Conservation (phyloP, 225 moss, liverwort and hornwort genomes). For the Antitrichia curtipendula region DNA sequence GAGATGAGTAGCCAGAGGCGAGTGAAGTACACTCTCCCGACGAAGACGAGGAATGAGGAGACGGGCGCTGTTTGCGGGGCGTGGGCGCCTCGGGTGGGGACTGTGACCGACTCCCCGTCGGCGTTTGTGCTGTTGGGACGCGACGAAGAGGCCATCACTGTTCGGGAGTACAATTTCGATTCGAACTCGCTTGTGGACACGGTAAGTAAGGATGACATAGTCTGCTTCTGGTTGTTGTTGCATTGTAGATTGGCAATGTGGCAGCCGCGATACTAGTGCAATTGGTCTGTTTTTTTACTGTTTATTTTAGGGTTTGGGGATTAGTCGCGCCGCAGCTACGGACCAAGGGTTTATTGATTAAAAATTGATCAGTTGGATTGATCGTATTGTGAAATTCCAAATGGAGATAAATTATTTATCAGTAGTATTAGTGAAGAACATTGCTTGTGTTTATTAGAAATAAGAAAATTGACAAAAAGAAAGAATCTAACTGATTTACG, state of each 20-base stretch:
- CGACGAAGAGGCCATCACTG: constrained; percentile 16
- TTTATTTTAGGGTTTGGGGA: not conserved
- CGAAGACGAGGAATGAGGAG: constrained; percentile 28
- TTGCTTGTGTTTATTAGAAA: too few species aligned
- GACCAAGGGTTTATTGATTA: not conserved
- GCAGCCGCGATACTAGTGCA: too few species aligned
- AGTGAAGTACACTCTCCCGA: not conserved
- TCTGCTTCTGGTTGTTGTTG: not conserved
- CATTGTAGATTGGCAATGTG: not conserved
- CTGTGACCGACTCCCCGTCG: constrained; percentile 21
- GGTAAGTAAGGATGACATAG: not conserved
- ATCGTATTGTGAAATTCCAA: not conserved
- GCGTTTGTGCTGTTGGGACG: constrained; percentile 41
- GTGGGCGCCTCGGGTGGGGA: constrained; percentile 42
- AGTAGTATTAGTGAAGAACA: too few species aligned
- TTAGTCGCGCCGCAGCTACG: not conserved
- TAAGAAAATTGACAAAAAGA: not conserved
- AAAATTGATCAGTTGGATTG: not conserved
- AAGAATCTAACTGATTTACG: not conserved
- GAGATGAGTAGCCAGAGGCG: constrained; percentile 12
- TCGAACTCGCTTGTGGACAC: constrained; percentile 29
- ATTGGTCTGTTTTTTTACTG: not conserved
- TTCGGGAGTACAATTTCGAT: constrained; percentile 40
- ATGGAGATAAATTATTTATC: not conserved
- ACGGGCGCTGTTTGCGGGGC: constrained; percentile 29